Conservation (phyloP, 495 filamentous ascomycete genomes). For the Lophiotrema nucula region DNA sequence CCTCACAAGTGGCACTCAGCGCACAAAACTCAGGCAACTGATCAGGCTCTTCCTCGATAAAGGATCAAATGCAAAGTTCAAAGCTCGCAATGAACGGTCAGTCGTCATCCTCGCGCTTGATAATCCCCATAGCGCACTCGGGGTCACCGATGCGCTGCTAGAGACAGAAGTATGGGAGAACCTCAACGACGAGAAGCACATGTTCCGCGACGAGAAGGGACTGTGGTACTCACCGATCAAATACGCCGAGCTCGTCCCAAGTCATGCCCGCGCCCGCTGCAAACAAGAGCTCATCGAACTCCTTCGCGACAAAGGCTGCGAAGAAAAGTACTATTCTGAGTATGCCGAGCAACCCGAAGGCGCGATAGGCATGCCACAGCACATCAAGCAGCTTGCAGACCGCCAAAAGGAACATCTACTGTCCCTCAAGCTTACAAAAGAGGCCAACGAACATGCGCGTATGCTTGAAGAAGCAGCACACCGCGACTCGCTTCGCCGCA, state of each 20-base stretch:
- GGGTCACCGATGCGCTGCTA: conserved; percentile 25
- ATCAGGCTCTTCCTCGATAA: conserved; percentile 23
- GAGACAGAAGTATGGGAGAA: conserved; percentile 30
- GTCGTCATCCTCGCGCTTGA: conserved; percentile 23
- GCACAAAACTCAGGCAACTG: conserved; percentile 16
- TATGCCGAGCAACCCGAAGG: conserved; percentile 18
- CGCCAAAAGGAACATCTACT: conserved; percentile 24
- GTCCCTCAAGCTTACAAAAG: conserved; percentile 15
- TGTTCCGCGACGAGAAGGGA: conserved; percentile 16
- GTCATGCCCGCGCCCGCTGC: not conserved
- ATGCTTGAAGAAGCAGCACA: conserved; percentile 13
- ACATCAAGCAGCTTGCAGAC: conserved; percentile 14
- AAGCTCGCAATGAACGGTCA: conserved; percentile 25
- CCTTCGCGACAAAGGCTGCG: conserved; percentile 26
- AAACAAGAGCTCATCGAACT: conserved; percentile 20
- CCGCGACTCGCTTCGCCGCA: conserved; percentile 11
- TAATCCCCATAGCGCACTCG: conserved; percentile 22
- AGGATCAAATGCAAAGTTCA: conserved; percentile 23
- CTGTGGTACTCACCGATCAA: conserved; percentile 29
- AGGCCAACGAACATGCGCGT: conserved; percentile 17
- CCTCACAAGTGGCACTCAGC: conserved; percentile 8
- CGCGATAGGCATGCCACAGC: conserved; percentile 20
- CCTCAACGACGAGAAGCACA: conserved; percentile 29
- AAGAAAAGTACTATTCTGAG: conserved; percentile 27
- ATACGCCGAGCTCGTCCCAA: conserved; percentile 23